These are phyloP conservation scores for Ceratopteris richardii DNA, from an alignment of 75 land plant species.

Conservation along the genomic window DNA sequence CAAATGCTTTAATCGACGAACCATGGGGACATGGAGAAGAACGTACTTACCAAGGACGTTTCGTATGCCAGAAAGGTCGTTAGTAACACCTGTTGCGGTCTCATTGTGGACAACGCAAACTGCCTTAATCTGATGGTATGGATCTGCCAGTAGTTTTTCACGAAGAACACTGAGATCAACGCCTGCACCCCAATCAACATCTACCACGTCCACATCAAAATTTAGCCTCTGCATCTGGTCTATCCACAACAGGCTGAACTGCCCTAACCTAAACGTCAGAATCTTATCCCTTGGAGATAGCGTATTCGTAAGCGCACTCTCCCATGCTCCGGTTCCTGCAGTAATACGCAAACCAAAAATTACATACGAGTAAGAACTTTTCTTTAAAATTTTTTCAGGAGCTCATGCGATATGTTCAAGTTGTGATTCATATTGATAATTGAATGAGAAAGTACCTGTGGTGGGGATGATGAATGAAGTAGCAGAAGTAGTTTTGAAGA, in stretches of 20 bases:
- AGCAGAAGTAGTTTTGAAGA: conserved; percentile 80
- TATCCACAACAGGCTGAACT: conserved; percentile 91
- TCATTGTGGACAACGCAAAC: conserved; percentile 91
- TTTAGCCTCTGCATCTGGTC: conserved; percentile 88
- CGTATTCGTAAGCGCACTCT: conserved; percentile 91
- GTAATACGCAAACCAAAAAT: neutral
- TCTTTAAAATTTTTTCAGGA: too few relatives aligned
- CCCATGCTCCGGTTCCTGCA: conserved; percentile 95
- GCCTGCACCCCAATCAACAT: conserved; percentile 88
- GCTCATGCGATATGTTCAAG: too few relatives aligned
- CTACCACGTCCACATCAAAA: conserved; percentile 80
- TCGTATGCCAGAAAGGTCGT: conserved; percentile 61
- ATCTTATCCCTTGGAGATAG: conserved; percentile 78
- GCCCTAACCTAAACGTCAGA: conserved; percentile 72
- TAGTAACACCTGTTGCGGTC: conserved; percentile 97
- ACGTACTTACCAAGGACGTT: conserved; percentile 68
- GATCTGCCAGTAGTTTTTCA: conserved; percentile 54
- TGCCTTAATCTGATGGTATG: conserved; percentile 69
- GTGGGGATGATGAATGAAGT: conserved; percentile 82
- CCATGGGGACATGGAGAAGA: too few relatives aligned
- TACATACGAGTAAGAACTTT: too few relatives aligned
- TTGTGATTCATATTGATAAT: too few relatives aligned
- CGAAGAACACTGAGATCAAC: conserved; percentile 55
- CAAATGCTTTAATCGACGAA: too few relatives aligned
- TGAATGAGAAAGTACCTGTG: conserved; percentile 79